Evolutionary conservation across 768 basidiomycete genomes (phyloP), one percentile per base, ranked within the genome.

Genomic region (Phanerodontia chrysosporium): DNA sequence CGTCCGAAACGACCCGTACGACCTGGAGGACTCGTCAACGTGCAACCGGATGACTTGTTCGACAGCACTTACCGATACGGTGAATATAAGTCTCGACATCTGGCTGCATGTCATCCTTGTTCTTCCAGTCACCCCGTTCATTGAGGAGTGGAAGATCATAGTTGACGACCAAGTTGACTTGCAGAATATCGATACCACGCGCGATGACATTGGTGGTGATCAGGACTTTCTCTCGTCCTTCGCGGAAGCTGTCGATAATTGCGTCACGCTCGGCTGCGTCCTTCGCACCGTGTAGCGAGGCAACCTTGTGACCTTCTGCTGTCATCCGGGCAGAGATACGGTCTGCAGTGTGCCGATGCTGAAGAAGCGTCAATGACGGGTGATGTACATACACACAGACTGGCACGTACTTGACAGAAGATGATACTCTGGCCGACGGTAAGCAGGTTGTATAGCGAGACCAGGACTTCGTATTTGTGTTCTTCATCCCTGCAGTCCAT

Each of bases 131-230:
- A 55, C 78, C 75, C 30, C 89, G 85, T 66, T 91, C 89, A 64
- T 84, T 87, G 82, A 91, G 84, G 48, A 94, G 76, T 0, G 95
- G 95, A 27, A 97, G 81, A 69, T 98, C 95, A 69, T 98, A 99
- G 75, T 98, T 98, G 73, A 99, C 94, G n/a, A 98, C 96, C 95
- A 99, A 95, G 79, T 98, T 99, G 66, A 99, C 97, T 77, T 98
- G 96, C 57, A 94, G 80, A 68, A 99, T 97, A 67, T 99, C 97
- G 76, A 99, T 98, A 45, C 97, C 97, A 18, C 97, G 87, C 1
- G 97, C 95, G 63, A 98, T 90, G 69, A 99, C 97, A 73, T 99
- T 99, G 39, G 97, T 99, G 54, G 97, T 98, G 70, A 99, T 99
- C 64, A 99, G 76, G 51, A 95, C 95, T 73, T 99, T 99, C 71